Percentiles rank a stretch among this genome's conserved stretches.
Evolutionary conservation across 1,284 basidiomycete genomes (phyloP).

Genomic region (Paramarasmius palmivorus): DNA sequence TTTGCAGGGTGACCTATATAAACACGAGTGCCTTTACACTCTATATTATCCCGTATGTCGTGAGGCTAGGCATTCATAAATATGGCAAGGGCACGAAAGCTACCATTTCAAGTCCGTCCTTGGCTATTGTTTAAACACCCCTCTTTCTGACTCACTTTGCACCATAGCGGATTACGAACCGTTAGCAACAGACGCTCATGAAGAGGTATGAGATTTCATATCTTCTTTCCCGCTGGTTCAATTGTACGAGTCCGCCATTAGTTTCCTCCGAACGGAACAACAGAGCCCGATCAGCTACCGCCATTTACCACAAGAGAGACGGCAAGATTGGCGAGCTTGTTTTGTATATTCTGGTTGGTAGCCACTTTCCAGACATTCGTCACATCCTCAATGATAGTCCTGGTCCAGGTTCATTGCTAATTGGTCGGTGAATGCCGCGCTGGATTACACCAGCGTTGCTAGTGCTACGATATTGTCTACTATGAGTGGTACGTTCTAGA

Average conservation of each 20-base stretch:
- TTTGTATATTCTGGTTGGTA: slow-evolving; percentile 75
- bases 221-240: background rate
- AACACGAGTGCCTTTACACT: slow-evolving; percentile 87
- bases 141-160: background rate
- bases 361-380: background rate
- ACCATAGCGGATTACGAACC: slow-evolving; percentile 33
- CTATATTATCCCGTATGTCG: slow-evolving; percentile 84
- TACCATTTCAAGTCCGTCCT: background rate
- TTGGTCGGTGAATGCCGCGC: slow-evolving; percentile 81
- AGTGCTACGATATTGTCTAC: slow-evolving; percentile 88
- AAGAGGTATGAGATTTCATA: slow-evolving; percentile 6
- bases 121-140: background rate
- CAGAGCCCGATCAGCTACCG: slow-evolving; percentile 26
- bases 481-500: slow-evolving; percentile 72
- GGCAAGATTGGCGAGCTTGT: slow-evolving; percentile 71
- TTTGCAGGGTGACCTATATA: slow-evolving; percentile 76
- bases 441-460: slow-evolving; percentile 87
- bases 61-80: slow-evolving; percentile 65
- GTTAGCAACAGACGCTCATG: slow-evolving; percentile 29
- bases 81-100: background rate
- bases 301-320: slow-evolving; percentile 75
- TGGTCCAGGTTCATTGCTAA: slow-evolving; percentile 73
- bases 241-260: background rate
- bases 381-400: background rate
- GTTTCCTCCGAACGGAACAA: background rate